These are phyloP conservation scores for Phytophthora meadii DNA, from an alignment of 352 stramenopile genomes.

Conservation along the genomic window DNA sequence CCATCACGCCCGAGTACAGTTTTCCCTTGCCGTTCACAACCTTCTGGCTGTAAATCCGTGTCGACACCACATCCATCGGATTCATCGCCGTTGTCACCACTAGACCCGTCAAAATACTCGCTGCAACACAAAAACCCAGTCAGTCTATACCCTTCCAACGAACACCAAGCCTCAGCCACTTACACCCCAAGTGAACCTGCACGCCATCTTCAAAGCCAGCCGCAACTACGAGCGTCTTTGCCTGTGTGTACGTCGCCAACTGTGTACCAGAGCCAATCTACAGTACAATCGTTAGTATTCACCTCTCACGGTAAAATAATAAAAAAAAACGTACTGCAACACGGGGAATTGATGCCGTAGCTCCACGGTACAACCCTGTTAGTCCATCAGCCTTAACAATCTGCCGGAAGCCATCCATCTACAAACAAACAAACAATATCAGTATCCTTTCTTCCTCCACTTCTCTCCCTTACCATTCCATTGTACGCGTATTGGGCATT, in stretches of 20 bases:
- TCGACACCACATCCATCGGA: conserved; percentile 89
- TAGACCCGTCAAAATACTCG: conserved; percentile 81
- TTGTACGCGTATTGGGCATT: conserved; percentile 88
- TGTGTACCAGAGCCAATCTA: conserved; percentile 88
- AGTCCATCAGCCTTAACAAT: conserved; percentile 79
- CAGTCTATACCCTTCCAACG: not conserved
- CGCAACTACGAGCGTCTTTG: conserved; percentile 83
- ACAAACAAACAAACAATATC: conserved; percentile 5
- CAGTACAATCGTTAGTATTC: not conserved
- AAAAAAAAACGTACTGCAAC: conserved; percentile 61
- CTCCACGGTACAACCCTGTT: conserved; percentile 73
- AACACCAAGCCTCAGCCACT: conserved; percentile 10
- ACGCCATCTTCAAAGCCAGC: conserved; percentile 79
- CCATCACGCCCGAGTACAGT: conserved; percentile 75
- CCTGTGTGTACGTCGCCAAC: conserved; percentile 84
- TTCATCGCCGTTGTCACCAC: conserved; percentile 89
- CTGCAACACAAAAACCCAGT: conserved; percentile 37
- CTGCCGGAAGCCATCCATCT: conserved; percentile 85
- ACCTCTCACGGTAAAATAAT: not conserved
- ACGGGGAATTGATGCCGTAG: conserved; percentile 76
- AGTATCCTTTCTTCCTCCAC: not conserved
- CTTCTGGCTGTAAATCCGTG: conserved; percentile 88
- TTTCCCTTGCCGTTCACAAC: conserved; percentile 87
- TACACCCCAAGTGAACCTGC: conserved; percentile 81
- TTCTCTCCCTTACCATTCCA: conserved; percentile 63